phyloP scores from a whole-genome alignment of 2,329 filamentous ascomycete genomes.

The Aspergillus thermomutatus region DNA sequence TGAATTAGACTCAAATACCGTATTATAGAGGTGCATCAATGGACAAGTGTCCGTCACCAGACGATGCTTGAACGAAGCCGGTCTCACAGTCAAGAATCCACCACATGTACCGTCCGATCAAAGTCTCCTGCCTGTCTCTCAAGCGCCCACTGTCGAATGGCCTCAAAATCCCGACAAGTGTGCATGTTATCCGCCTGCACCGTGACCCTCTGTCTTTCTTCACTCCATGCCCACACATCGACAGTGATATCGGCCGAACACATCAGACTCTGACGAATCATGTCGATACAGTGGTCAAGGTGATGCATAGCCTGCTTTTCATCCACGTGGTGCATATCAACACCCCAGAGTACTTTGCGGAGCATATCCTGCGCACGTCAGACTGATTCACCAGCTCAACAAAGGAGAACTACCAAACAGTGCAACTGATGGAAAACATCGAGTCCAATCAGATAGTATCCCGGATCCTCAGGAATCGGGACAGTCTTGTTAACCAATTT shows the following conservation, averaged over 20 bases:
- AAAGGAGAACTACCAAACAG: conserved; percentile 16
- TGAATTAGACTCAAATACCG: no score
- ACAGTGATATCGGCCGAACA: conserved; percentile 12
- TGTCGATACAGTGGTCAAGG: conserved; percentile 15
- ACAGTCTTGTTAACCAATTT: conserved; percentile 10
- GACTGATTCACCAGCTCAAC: neutral
- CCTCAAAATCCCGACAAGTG: conserved; percentile 16
- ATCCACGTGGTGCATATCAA: neutral
- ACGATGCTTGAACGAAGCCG: neutral
- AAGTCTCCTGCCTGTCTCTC: neutral
- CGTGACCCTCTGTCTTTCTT: neutral
- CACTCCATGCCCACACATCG: conserved; percentile 8
- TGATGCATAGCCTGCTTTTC: conserved; percentile 4
- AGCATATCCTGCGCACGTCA: neutral
- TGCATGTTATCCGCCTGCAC: conserved; percentile 3
- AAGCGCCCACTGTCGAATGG: conserved; percentile 9
- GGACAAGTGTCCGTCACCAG: no score
- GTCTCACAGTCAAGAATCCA: neutral
- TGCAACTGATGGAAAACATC: conserved; percentile 23
- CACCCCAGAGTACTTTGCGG: neutral
- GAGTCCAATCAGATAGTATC: conserved; percentile 7
- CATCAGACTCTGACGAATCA: conserved; percentile 17
- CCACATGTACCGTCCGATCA: neutral
- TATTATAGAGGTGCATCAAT: no score
- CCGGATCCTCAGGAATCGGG: conserved; percentile 8